These are phyloP conservation scores for Pythium brassicae DNA, from an alignment of 352 stramenopile species.

Conservation along the genomic window DNA sequence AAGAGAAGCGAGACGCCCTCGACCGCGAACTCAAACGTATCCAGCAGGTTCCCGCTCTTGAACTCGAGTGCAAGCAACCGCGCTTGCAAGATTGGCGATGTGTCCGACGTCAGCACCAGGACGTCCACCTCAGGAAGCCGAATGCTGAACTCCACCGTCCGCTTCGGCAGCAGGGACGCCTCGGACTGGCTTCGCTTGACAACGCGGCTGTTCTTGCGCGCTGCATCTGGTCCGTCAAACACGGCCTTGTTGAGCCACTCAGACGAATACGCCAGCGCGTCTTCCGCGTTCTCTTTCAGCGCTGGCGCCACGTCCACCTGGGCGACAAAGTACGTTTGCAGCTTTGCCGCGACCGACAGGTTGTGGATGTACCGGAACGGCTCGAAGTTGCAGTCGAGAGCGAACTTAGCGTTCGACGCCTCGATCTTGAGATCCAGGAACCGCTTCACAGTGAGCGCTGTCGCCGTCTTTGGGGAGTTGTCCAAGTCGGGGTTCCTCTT, in stretches of 20 bases:
- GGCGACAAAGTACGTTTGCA: slow-evolving; percentile 60
- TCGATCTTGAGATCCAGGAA: slow-evolving; percentile 61
- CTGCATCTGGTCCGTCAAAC: slow-evolving; percentile 20
- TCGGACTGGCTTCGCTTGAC: slow-evolving; percentile 2
- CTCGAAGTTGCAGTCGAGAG: slow-evolving; percentile 49
- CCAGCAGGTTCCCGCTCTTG: slow-evolving; percentile 36
- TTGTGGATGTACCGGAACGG: slow-evolving; percentile 75
- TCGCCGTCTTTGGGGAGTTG: background rate
- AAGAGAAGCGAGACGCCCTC: slow-evolving; percentile 59
- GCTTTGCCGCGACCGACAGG: slow-evolving; percentile 51
- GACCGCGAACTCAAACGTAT: slow-evolving; percentile 56
- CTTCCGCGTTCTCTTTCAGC: slow-evolving; percentile 49
- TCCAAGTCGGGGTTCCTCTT: background rate
- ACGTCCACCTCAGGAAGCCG: slow-evolving; percentile 61
- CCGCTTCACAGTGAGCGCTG: slow-evolving; percentile 12
- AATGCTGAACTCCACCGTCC: slow-evolving; percentile 41
- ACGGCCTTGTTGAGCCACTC: slow-evolving; percentile 52
- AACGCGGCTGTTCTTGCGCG: background rate
- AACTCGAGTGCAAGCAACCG: slow-evolving; percentile 49
- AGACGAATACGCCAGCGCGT: slow-evolving; percentile 42
- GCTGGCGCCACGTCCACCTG: slow-evolving; percentile 41
- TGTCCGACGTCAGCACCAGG: slow-evolving; percentile 55
- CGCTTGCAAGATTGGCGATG: slow-evolving; percentile 61
- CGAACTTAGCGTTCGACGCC: slow-evolving; percentile 45
- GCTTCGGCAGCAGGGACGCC: background rate